Base-by-base conservation (phyloP, 768 basidiomycete genomes). In the Zangia roseola region DNA sequence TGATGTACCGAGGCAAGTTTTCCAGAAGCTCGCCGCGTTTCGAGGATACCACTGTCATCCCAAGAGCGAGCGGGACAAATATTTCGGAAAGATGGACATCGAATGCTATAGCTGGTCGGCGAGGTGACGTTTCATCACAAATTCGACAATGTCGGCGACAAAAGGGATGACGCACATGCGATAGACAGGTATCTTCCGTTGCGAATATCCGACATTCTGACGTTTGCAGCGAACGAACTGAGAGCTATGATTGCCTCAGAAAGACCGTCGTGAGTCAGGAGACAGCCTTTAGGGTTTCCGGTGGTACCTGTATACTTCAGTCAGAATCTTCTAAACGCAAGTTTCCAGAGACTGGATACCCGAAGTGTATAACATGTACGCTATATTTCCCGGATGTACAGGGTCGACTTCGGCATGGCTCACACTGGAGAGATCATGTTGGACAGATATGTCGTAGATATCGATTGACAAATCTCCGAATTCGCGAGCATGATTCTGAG, bases 341-440 rank as follows among this genome's bases (percentile, higher is more conserved):
- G 13, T 7, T 1, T 34, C 17, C 31, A 39, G 17, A 20, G 14
- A 45, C 40, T 21, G 14, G 21, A 19, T 45, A 78, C 77, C 77
- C 47, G 78, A 79, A 3, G 77, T 79, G 49, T 79, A 79, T 16
- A 79, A 59, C 40, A 78, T 68, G 49, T 75, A 79, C 7, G 78
- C 71, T 14, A 73, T 52, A 13, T 60, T 63, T 35, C 66, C 63
- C 8, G 64, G 64, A 26, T 53, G 58, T 13, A 71, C 69, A 6
- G 49, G 38, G 21, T 63, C 49, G 8, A 75, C 36, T 31, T 68
- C 58, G 12, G 62, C 64, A 24, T 53, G 56, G 14, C 48, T 54
- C 61, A 72, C 65, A 31, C 43, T 37, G 10, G 48, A 37, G 23
- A 75, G 70, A 13, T 61, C 62, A 37, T 39, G 33, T 40, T 63